Conservation (phyloP, 2,329 filamentous ascomycete species). For the Cercospora zeina region DNA sequence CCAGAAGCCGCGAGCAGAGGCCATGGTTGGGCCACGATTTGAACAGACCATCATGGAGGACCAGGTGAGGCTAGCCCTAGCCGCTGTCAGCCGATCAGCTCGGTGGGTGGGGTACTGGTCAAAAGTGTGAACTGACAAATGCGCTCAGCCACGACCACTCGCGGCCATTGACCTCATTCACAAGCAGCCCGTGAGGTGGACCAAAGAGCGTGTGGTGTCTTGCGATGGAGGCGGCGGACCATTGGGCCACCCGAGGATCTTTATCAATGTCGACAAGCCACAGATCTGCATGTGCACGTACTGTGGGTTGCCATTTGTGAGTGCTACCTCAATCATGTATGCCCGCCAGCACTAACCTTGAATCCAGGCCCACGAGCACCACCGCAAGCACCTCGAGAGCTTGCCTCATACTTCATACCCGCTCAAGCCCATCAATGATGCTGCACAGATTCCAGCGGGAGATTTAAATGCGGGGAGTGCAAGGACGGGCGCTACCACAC, state of each 20-base stretch:
- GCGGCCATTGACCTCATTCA: constrained; percentile 96
- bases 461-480: constrained; percentile 29
- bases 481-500: constrained; percentile 38
- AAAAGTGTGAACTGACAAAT: constrained; percentile 30
- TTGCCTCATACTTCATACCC: constrained; percentile 72
- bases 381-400: constrained; percentile 80
- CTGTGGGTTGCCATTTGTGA: constrained; percentile 89
- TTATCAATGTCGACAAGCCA: constrained; percentile 97
- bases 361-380: constrained; percentile 79
- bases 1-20: constrained; percentile 76
- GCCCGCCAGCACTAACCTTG: not conserved
- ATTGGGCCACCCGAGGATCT: constrained; percentile 86
- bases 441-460: constrained; percentile 59
- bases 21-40: constrained; percentile 92
- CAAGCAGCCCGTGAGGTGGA: constrained; percentile 92
- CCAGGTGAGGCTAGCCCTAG: constrained; percentile 62
- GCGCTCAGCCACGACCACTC: constrained; percentile 73
- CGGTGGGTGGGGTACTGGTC: not conserved
- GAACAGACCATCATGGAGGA: constrained; percentile 93
- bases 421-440: constrained; percentile 61
- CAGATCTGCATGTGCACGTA: constrained; percentile 89
- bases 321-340: constrained; percentile 43
- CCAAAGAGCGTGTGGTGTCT: constrained; percentile 73
- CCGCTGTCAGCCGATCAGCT: not conserved
- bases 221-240: constrained; percentile 94